Evolutionary conservation across 805 yeast species (phyloP).

Genomic region (Candida nitratophila): DNA sequence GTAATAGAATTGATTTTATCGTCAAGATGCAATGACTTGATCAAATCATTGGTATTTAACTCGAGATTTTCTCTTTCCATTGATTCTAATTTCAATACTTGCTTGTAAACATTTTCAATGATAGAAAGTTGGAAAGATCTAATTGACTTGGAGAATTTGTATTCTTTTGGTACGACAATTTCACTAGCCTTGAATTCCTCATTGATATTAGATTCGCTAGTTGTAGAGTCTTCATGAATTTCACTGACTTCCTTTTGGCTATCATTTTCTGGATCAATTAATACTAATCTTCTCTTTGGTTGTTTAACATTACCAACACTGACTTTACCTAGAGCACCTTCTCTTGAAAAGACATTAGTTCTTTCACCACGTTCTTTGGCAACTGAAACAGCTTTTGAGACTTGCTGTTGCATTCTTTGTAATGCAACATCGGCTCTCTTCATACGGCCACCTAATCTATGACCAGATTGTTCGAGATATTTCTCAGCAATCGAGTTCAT

Average conservation of each 20-base stretch:
- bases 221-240: constrained; percentile 7
- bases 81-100: constrained; percentile 75
- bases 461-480: constrained; percentile 85
- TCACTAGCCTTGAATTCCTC: constrained; percentile 12
- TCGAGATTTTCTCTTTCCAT: constrained; percentile 50
- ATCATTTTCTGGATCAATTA: constrained; percentile 37
- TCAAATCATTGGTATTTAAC: constrained; percentile 44
- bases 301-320: constrained; percentile 72
- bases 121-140: constrained; percentile 54
- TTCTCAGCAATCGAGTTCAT: constrained; percentile 87
- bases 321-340: constrained; percentile 87
- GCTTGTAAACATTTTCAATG: constrained; percentile 73
- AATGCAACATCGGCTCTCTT: constrained; percentile 84
- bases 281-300: constrained; percentile 80
- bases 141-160: constrained; percentile 26
- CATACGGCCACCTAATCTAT: constrained; percentile 77
- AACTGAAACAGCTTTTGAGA: constrained; percentile 89
- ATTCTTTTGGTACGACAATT: constrained; percentile 23
- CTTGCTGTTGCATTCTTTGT: constrained; percentile 97
- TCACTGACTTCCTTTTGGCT: constrained; percentile 30
- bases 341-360: constrained; percentile 52
- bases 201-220: constrained; percentile 4
- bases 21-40: constrained; percentile 73
- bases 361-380: constrained; percentile 79
- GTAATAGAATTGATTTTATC: constrained; percentile 44